Evolutionary conservation across 345 rosid genomes (phyloP).

Genomic region (Salix caprea): DNA sequence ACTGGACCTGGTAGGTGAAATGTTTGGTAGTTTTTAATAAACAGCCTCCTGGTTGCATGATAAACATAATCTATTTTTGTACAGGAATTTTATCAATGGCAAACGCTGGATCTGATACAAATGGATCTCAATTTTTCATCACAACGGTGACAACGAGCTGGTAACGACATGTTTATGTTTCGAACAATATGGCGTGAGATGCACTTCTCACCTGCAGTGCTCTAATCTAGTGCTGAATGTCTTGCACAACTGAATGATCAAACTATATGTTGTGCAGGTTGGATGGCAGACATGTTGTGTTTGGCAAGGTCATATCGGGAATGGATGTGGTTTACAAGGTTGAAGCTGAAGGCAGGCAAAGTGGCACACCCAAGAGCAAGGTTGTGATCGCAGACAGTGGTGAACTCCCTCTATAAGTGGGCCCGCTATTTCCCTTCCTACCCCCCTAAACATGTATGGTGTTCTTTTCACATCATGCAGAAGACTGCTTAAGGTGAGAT

Average conservation of each 20-base stretch:
- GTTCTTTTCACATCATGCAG: background rate
- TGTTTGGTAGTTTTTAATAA: background rate
- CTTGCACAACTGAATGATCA: background rate
- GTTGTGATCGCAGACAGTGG: constrained; percentile 89
- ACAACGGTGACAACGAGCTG: constrained; percentile 91
- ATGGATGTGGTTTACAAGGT: constrained; percentile 93
- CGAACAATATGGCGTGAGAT: background rate
- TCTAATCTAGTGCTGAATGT: background rate
- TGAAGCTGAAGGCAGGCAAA: constrained; percentile 89
- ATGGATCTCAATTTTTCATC: constrained; percentile 93
- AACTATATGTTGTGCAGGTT: constrained; percentile 46
- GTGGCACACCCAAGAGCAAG: constrained; percentile 79
- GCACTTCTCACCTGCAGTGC: background rate
- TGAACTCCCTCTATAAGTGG: constrained; percentile 62
- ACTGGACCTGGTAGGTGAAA: constrained; percentile 70
- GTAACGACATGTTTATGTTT: constrained; percentile 29
- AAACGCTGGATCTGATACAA: constrained; percentile 85
- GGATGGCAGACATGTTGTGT: constrained; percentile 93
- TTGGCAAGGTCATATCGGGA: constrained; percentile 93
- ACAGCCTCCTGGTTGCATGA: background rate
- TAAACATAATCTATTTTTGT: background rate
- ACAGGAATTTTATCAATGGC: constrained; percentile 89
- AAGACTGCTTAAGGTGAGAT: background rate
- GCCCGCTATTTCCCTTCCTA: background rate
- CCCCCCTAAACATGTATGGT: too few relatives aligned